Base-by-base conservation (phyloP, 1,139 yeast species). In the Geotrichum carabidarum region DNA sequence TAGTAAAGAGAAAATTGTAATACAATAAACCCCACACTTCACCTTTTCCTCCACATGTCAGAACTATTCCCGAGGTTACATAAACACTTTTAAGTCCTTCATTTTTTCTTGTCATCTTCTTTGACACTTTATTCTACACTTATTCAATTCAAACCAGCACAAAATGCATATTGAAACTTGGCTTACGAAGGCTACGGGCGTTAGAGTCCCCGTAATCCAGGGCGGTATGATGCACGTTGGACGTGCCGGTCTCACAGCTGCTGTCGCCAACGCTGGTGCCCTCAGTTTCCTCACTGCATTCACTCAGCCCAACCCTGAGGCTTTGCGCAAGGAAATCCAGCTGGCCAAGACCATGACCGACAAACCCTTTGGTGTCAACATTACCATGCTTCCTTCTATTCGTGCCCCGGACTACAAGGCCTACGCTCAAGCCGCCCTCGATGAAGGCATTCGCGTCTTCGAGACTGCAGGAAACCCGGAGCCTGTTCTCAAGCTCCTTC, bases 221-320 rank as follows among this genome's bases (percentile, higher is more conserved):
- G 70, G 70, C 27, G 70, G 59, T 9, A 66, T 67, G 69, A 69
- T 65, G 57, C 63, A 65, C 60, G 71, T 69, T 17, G 71, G 71
- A 35, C 58, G 58, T 34, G 68, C 71, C 1, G 71, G 61, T 44
- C 64, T 70, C 22, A 71, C 68, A 6, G 61, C 71, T 18, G 73
- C 73, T 1, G 73, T 70, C 15, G 68, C 71, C 38, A 67, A 70
- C 46, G 73, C 73, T 4, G 73, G 73, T 7, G 72, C 69, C 9
- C 62, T 70, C 9, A 73, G 71, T 11, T 68, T 69, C 47, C 55
- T 69, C 45, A 68, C 71, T 8, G 73, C 73, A 0, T 65, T 70
- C 52, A 65, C 70, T 2, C 66, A 63, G 51, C 65, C 67, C 4
- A 50, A 63, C 32, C 72, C 73, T 8, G 72, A 70, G 53, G 67